Evolutionary conservation across 106 monocot genomes (phyloP), one percentile per base, ranked within the genome.

Genomic region (Narthecium ossifragum): DNA sequence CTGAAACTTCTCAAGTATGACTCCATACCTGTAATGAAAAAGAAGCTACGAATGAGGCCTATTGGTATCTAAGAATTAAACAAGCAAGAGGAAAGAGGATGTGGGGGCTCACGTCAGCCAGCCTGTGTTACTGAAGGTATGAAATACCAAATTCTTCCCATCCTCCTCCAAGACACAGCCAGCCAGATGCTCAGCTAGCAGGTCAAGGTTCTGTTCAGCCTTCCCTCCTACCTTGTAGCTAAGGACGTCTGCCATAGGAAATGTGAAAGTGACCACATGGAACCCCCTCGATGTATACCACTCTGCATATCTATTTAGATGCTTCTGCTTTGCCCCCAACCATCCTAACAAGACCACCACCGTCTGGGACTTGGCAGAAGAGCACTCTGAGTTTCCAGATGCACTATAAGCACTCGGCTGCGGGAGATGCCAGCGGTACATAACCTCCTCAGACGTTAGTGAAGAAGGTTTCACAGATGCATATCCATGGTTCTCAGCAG

Each of bases 111-210:
- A 93, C 88, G 69, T 88, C 31, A 98, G 51, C 90, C 90, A 98
- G 21, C 96, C 87, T 0, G 96, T 98, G 51, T 98, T 98, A 59
- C 90, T 98, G 61, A 98, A 98, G 26, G 90, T 98, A 53, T 98
- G 96, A 54, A 98, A 98, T n/a, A 98, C 74, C 53, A 98, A 46
- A 14, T 79, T 80, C 53, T 90, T 90, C 57, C 74, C 87, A 14
- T 40, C 61, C 70, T 96, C 96, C 55, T 98, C 90, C 2, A 61
- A 60, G 28, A 90, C 76, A 74, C 84, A 98, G 34, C 54, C 87
- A 15, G 79, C 81, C 13, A 98, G 53, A 82, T 98, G 87, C 17
- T 65, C 51, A 3, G 90, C 86, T 47, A 98, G 86, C 59, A 67
- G 57, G 14, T 72, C 87, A 4, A 91, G 53, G 26, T 82, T 68